A percentile compares a stretch with the other conserved stretches of the same genome.
These are phyloP conservation scores for Xylaria sp. DNA, from an alignment of 2,329 filamentous ascomycete species.

Conservation along the genomic window DNA sequence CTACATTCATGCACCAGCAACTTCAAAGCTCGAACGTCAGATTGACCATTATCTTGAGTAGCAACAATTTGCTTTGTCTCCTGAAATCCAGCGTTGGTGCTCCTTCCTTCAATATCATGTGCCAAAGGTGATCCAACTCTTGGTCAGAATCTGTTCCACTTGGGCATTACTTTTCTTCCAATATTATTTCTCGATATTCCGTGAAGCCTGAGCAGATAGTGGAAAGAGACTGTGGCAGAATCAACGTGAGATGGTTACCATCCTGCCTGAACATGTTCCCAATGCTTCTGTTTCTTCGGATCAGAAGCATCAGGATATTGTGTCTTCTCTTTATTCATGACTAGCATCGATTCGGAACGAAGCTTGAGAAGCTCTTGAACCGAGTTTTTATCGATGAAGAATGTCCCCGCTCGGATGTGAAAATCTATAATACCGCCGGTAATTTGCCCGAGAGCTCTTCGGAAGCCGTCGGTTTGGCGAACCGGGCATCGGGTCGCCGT, in stretches of 20 bases:
- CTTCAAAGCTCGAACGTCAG: too few species aligned
- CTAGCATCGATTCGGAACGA: slow-evolving; percentile 9
- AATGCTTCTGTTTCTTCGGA: background rate
- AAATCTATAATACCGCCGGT: slow-evolving; percentile 42
- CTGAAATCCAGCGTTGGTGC: too few species aligned
- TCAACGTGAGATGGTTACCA: slow-evolving; percentile 10
- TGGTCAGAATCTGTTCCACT: background rate
- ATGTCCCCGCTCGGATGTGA: slow-evolving; percentile 27
- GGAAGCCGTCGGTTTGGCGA: slow-evolving; percentile 34
- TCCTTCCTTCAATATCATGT: too few species aligned
- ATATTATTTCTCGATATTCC: background rate
- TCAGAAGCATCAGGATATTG: background rate
- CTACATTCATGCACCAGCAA: too few species aligned
- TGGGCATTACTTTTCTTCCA: background rate
- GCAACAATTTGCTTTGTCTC: too few species aligned
- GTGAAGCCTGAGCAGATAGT: background rate
- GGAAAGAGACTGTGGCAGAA: background rate
- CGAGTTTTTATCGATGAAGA: slow-evolving; percentile 37
- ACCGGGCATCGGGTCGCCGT: slow-evolving; percentile 46
- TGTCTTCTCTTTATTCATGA: background rate
- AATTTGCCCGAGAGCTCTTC: slow-evolving; percentile 33
- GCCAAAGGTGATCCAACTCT: background rate
- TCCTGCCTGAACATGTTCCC: background rate
- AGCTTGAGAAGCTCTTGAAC: slow-evolving; percentile 24
- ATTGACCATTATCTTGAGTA: too few species aligned